Base-by-base conservation (phyloP, 257 asterid genomes). In the Nicotiana obtusifolia region DNA sequence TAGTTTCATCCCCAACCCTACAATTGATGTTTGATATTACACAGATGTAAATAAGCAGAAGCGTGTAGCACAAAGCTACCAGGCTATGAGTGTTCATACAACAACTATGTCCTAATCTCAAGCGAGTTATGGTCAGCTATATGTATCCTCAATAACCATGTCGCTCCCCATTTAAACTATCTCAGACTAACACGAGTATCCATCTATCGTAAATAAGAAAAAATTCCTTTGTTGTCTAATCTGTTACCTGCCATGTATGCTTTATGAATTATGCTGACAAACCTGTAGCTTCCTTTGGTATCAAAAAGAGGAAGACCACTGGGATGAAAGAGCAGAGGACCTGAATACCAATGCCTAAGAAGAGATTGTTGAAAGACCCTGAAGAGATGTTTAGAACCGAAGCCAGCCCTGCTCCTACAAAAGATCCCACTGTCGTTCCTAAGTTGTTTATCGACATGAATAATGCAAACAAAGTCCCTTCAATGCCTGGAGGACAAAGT, bases 401-500 rank as follows among this genome's bases (percentile, higher is more conserved):
- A 81, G 99, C 97, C 22, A 95, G 69, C 60, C 93, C 92, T 33
- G 98, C 99, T 6, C 99, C 99, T 41, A 87, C 91, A 11, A 95
- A 93, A 3, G 97, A 89, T 81, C 98, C 96, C 77, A 93, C 77
- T 0, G 98, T 90, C 3, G 93, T 82, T 19, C 98, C 99, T 69
- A 95, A 86, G 89, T 95, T 95, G 91, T 91, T 95, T 84, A 93
- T 92, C 11, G 98, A 95, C 99, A 95, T 95, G 33, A 95, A 93
- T 81, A 95, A 94, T 5, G 99, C 98, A 83, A 93, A 95, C 26
- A 95, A 66, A 14, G 99, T 95, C 86, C 99, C 98, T 87, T 93
- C 98, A 19, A 95, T 88, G 24, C 98, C 98, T 13, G 98, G 98
- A 49, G 99, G 99, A 90, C 98, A 95, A 22, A 95, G 97, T 83